phyloP scores from a whole-genome alignment of 208 protist species.

The Leishmania tropica region DNA sequence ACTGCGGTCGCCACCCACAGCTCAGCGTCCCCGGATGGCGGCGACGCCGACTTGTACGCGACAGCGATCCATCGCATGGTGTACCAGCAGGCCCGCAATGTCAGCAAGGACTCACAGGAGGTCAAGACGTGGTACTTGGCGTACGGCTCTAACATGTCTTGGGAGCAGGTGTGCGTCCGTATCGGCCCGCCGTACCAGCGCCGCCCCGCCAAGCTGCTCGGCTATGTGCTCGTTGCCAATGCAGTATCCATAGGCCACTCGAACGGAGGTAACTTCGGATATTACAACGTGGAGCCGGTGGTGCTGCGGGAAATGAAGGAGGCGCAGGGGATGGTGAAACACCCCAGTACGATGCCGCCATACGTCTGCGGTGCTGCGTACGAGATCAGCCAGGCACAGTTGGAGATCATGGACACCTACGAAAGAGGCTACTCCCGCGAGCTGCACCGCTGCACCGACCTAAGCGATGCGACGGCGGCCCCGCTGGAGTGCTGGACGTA shows the following conservation, averaged over 20 bases:
- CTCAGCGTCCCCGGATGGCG: background rate
- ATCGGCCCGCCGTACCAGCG: slow-evolving; percentile 59
- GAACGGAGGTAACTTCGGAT: slow-evolving; percentile 39
- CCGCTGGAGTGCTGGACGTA: slow-evolving; percentile 44
- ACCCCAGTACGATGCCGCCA: slow-evolving; percentile 38
- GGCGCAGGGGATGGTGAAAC: slow-evolving; percentile 17
- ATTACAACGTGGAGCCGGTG: slow-evolving; percentile 56
- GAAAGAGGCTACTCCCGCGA: slow-evolving; percentile 41
- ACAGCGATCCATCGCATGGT: slow-evolving; percentile 17
- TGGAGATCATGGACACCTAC: slow-evolving; percentile 54
- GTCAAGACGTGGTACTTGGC: slow-evolving; percentile 45
- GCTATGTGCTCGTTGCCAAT: slow-evolving; percentile 51
- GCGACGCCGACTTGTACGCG: slow-evolving; percentile 19
- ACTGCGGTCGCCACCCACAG: background rate
- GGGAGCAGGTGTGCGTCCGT: slow-evolving; percentile 64
- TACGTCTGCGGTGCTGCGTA: slow-evolving; percentile 59
- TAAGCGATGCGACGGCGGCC: slow-evolving; percentile 16
- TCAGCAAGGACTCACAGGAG: slow-evolving; percentile 28
- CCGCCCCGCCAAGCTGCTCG: slow-evolving; percentile 36
- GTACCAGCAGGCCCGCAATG: slow-evolving; percentile 15
- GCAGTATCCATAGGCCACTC: slow-evolving; percentile 16
- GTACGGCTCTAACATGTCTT: slow-evolving; percentile 61
- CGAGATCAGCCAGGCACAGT: slow-evolving; percentile 41
- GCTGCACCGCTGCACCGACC: slow-evolving; percentile 45
- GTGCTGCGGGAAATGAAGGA: slow-evolving; percentile 30